These are phyloP conservation scores for Pseudogymnoascus sp. DNA, from an alignment of 2,329 filamentous ascomycete genomes.

Conservation along the genomic window DNA sequence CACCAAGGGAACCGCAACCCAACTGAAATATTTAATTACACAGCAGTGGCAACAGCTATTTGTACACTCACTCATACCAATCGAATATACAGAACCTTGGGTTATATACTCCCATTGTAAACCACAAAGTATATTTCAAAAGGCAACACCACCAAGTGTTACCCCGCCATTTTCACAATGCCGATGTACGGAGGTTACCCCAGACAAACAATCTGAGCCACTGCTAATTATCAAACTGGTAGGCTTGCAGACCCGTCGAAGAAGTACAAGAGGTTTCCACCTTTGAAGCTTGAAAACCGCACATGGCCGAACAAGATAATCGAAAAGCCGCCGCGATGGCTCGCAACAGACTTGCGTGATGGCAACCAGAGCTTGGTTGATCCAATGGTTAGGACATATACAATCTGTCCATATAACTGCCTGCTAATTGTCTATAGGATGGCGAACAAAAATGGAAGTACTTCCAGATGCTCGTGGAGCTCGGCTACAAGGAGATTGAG, in stretches of 20 bases:
- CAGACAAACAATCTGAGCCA: not conserved
- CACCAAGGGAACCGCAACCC: slow-evolving; percentile 1
- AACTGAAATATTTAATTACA: not conserved
- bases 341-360: slow-evolving; percentile 81
- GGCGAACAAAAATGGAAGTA: slow-evolving; percentile 91
- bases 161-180: slow-evolving; percentile 9
- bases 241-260: slow-evolving; percentile 68
- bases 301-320: slow-evolving; percentile 43
- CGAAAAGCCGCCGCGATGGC: slow-evolving; percentile 80
- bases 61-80: not conserved
- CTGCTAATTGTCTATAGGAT: slow-evolving; percentile 45
- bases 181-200: slow-evolving; percentile 8
- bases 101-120: not conserved
- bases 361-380: slow-evolving; percentile 90
- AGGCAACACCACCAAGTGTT: not conserved
- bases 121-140: not conserved
- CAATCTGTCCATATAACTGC: not conserved
- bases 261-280: slow-evolving; percentile 66
- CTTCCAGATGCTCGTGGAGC: slow-evolving; percentile 86
- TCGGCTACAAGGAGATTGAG: slow-evolving; percentile 97
- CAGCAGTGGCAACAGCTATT: not conserved
- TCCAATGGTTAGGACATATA: slow-evolving; percentile 64
- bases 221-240: not conserved
- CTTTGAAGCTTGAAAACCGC: slow-evolving; percentile 45
- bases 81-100: not conserved